Conservation (phyloP, 768 basidiomycete species). For the Daedaleopsis nitida region DNA sequence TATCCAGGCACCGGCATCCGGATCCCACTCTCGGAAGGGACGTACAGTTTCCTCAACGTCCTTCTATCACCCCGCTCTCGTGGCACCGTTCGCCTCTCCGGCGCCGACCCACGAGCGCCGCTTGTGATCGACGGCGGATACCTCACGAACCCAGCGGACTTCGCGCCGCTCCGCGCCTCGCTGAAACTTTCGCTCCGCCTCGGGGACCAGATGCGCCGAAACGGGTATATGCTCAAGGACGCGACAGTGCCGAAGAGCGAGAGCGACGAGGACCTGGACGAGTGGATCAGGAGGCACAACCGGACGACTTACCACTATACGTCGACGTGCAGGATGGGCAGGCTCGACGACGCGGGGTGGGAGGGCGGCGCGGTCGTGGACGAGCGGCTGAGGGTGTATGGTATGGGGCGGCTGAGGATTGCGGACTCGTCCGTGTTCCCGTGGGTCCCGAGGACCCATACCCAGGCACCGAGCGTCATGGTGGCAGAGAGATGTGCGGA, state of each 20-base stretch:
- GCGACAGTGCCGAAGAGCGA: conserved; percentile 29
- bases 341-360: conserved; percentile 5
- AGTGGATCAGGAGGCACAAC: conserved; percentile 26
- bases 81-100: conserved; percentile 32
- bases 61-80: conserved; percentile 28
- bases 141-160: conserved; percentile 31
- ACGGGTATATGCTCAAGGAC: conserved; percentile 22
- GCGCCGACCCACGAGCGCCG: conserved; percentile 31
- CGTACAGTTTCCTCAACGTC: conserved; percentile 24
- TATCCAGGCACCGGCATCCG: not conserved
- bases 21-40: conserved; percentile 12
- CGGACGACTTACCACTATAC: conserved; percentile 39
- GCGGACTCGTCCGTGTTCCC: conserved; percentile 30
- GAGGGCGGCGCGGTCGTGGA: conserved; percentile 40
- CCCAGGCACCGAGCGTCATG: conserved; percentile 36
- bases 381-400: conserved; percentile 44
- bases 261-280: conserved; percentile 34
- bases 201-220: conserved; percentile 19
- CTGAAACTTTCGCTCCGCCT: conserved; percentile 26
- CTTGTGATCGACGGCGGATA: conserved; percentile 35
- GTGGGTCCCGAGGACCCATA: conserved; percentile 34
- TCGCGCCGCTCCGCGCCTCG: conserved; percentile 26
- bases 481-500: conserved; percentile 44
- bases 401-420: conserved; percentile 42
- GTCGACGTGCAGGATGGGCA: conserved; percentile 40